phyloP scores from a whole-genome alignment of 352 stramenopile genomes.

The Phytophthora melonis region DNA sequence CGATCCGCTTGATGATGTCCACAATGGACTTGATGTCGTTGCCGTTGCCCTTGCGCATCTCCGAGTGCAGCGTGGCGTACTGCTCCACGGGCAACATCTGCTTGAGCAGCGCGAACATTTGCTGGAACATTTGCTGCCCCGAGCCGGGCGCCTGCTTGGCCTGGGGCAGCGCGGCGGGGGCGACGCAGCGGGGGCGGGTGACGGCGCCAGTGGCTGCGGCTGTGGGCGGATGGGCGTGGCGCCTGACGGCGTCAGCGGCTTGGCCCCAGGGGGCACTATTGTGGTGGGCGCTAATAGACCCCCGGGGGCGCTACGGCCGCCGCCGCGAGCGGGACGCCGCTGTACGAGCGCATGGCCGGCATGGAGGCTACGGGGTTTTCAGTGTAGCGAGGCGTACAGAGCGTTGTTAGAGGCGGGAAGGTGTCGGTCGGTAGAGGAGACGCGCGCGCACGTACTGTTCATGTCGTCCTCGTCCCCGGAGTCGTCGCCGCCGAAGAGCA shows the following conservation, averaged over 20 bases:
- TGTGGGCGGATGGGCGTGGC: constrained; percentile 33
- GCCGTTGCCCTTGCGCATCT: constrained; percentile 85
- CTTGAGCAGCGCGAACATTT: constrained; percentile 88
- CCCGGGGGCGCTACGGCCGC: constrained; percentile 34
- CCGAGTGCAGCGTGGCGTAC: constrained; percentile 81
- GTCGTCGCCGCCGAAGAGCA: constrained; percentile 86
- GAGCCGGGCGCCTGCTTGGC: constrained; percentile 63
- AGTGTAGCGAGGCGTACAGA: neutral
- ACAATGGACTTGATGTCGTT: constrained; percentile 91
- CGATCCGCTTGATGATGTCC: constrained; percentile 89
- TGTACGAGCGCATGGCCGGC: constrained; percentile 51
- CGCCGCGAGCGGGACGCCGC: constrained; percentile 35
- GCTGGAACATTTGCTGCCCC: constrained; percentile 87
- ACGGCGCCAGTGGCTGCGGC: constrained; percentile 17
- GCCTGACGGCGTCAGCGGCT: constrained; percentile 19
- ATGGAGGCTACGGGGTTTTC: constrained; percentile 24
- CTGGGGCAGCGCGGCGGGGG: constrained; percentile 1
- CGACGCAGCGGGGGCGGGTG: constrained; percentile 2
- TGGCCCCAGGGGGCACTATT: constrained; percentile 3
- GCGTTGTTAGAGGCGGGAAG: constrained; percentile 11
- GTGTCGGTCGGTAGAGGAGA: constrained; percentile 6
- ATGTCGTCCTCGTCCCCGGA: constrained; percentile 84
- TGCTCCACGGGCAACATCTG: constrained; percentile 88
- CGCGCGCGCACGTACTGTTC: constrained; percentile 50
- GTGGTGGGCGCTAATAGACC: constrained; percentile 30